These are phyloP conservation scores for Epichloe sp. DNA, from an alignment of 2,329 filamentous ascomycete genomes.

Conservation along the genomic window DNA sequence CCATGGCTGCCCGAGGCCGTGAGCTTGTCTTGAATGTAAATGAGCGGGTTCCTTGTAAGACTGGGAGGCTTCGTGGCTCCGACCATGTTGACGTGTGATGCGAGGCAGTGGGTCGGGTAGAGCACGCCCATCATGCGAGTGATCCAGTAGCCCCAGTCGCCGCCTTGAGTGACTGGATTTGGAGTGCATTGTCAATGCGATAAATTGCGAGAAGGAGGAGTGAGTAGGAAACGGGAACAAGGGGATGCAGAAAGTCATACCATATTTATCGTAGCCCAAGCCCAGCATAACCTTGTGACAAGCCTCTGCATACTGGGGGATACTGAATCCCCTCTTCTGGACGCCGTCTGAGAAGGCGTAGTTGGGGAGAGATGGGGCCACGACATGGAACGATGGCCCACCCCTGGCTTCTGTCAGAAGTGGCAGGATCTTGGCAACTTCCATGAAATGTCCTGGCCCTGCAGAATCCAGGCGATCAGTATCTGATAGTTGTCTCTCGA, in stretches of 20 bases:
- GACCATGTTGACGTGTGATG: slow-evolving; percentile 45
- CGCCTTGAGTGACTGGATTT: slow-evolving; percentile 40
- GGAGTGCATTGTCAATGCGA: slow-evolving; percentile 30
- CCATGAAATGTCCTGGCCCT: slow-evolving; percentile 56
- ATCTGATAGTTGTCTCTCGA: not conserved
- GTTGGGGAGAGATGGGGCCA: slow-evolving; percentile 45
- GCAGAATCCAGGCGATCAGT: not conserved
- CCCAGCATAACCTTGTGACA: slow-evolving; percentile 55
- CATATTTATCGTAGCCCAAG: slow-evolving; percentile 40
- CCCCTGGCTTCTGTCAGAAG: slow-evolving; percentile 23
- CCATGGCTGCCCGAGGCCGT: slow-evolving; percentile 31
- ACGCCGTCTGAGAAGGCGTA: slow-evolving; percentile 26
- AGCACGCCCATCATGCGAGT: slow-evolving; percentile 46
- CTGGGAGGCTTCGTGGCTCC: slow-evolving; percentile 34
- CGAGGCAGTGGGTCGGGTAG: slow-evolving; percentile 39
- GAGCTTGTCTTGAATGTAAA: slow-evolving; percentile 40
- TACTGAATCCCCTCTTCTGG: slow-evolving; percentile 17
- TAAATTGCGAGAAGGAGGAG: not conserved
- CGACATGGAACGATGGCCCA: slow-evolving; percentile 37
- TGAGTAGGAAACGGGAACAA: too few species aligned
- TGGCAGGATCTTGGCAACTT: slow-evolving; percentile 49
- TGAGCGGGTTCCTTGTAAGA: slow-evolving; percentile 37
- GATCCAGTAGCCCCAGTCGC: slow-evolving; percentile 59
- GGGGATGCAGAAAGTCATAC: slow-evolving; percentile 6
- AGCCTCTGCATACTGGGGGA: slow-evolving; percentile 33